These are phyloP conservation scores for Agrocybe chaxingu DNA, from an alignment of 768 basidiomycete species.

Conservation along the genomic window DNA sequence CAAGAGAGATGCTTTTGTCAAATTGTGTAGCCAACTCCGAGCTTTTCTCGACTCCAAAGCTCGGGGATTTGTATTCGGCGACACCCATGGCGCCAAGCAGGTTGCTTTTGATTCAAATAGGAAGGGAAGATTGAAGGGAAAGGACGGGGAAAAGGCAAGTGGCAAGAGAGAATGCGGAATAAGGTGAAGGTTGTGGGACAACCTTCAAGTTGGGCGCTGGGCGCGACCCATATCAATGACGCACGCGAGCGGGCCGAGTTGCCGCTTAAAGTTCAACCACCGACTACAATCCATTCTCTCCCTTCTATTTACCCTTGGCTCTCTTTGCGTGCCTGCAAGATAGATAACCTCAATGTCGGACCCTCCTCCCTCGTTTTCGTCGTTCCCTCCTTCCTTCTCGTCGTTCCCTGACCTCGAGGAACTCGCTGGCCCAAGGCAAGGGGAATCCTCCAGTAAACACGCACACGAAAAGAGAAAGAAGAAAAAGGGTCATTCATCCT, in stretches of 20 bases:
- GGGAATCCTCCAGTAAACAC: constrained; percentile 7
- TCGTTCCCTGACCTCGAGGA: constrained; percentile 57
- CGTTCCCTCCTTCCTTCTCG: constrained; percentile 62
- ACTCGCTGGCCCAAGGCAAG: constrained; percentile 24
- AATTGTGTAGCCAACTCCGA: constrained; percentile 16
- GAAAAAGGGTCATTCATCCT: constrained; percentile 11
- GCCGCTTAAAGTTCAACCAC: background rate
- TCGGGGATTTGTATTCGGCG: constrained; percentile 4
- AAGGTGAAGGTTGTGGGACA: no score
- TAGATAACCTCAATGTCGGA: constrained; percentile 21
- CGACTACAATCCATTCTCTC: background rate
- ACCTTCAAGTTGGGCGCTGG: no score
- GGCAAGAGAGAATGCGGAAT: no score
- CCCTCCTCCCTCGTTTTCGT: constrained; percentile 58
- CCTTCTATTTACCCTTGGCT: background rate
- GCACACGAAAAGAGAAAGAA: constrained; percentile 18
- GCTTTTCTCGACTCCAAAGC: background rate
- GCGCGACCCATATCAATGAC: no score
- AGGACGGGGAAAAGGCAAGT: no score
- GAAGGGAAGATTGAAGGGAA: no score
- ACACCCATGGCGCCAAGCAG: constrained; percentile 6
- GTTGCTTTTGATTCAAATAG: background rate
- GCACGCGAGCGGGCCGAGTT: background rate
- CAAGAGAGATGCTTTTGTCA: constrained; percentile 12
- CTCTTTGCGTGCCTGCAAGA: background rate